These are phyloP conservation scores for Cylindrotheca closterium DNA, from an alignment of 108 stramenopile genomes.

Conservation along the genomic window DNA sequence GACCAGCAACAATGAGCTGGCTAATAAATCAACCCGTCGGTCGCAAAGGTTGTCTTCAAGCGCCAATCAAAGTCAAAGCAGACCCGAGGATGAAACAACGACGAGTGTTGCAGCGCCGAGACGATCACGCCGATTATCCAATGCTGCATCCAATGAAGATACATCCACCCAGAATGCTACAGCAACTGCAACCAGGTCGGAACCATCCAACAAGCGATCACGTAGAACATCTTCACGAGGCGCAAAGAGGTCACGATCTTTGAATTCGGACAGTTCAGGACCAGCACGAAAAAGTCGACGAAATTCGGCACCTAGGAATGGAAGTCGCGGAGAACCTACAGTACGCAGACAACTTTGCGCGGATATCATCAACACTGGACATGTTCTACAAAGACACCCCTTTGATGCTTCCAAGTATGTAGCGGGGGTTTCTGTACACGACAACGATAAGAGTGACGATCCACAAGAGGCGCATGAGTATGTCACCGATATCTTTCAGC, in stretches of 20 bases:
- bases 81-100: not conserved
- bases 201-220: not conserved
- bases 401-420: constrained; percentile 39
- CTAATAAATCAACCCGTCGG: too few species aligned
- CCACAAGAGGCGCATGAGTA: constrained; percentile 48
- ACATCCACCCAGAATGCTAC: not conserved
- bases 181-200: not conserved
- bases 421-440: constrained; percentile 30
- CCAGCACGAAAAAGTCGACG: not conserved
- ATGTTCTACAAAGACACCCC: constrained; percentile 16
- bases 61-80: too few species aligned
- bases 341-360: constrained; percentile 2
- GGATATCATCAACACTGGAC: constrained; percentile 7
- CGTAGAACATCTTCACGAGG: not conserved
- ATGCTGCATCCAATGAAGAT: not conserved
- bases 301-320: not conserved
- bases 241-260: not conserved
- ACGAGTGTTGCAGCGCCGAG: constrained; percentile 1
- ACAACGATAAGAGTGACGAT: constrained; percentile 26
- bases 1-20: too few species aligned
- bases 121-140: constrained; percentile 22
- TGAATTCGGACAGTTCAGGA: not conserved
- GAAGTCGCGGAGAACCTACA: not conserved
- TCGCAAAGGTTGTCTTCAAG: too few species aligned
- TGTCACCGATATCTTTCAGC: constrained; percentile 84